Evolutionary conservation across 305 asterid genomes (phyloP).

Genomic region (Andrographis paniculata): DNA sequence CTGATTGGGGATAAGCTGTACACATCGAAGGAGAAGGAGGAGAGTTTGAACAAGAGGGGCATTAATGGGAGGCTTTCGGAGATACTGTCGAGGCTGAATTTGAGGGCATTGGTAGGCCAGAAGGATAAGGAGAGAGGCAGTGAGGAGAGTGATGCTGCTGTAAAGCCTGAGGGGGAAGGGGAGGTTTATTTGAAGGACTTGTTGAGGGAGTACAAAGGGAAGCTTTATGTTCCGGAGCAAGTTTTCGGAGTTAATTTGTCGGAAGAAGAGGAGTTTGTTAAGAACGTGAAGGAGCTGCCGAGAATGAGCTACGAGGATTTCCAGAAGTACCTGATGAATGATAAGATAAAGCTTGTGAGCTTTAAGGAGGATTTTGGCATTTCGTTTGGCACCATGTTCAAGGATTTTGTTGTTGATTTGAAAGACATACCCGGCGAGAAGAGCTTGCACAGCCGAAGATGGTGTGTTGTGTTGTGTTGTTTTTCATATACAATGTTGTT

Average conservation of each 20-base stretch:
- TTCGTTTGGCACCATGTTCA: conserved; percentile 24
- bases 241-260: conserved; percentile 57
- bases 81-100: conserved; percentile 44
- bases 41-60: conserved; percentile 39
- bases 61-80: conserved; percentile 31
- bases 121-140: conserved; percentile 22
- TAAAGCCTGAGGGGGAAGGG: conserved; percentile 46
- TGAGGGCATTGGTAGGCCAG: conserved; percentile 38
- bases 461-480: conserved; percentile 37
- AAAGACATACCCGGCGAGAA: conserved; percentile 79
- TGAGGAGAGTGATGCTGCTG: conserved; percentile 23
- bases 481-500: conserved; percentile 7
- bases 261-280: conserved; percentile 80
- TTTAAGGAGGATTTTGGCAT: conserved; percentile 55
- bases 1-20: conserved; percentile 63
- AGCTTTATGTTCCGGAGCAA: conserved; percentile 92
- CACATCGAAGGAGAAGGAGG: conserved; percentile 80
- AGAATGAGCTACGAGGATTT: conserved; percentile 63
- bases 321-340: conserved; percentile 46
- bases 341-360: conserved; percentile 62
- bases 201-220: conserved; percentile 86
- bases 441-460: conserved; percentile 76
- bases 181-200: conserved; percentile 81
- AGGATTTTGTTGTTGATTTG: conserved; percentile 79
- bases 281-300: conserved; percentile 67